Conservation (phyloP, 441 rosid genomes). For the Mallotus repandus region DNA sequence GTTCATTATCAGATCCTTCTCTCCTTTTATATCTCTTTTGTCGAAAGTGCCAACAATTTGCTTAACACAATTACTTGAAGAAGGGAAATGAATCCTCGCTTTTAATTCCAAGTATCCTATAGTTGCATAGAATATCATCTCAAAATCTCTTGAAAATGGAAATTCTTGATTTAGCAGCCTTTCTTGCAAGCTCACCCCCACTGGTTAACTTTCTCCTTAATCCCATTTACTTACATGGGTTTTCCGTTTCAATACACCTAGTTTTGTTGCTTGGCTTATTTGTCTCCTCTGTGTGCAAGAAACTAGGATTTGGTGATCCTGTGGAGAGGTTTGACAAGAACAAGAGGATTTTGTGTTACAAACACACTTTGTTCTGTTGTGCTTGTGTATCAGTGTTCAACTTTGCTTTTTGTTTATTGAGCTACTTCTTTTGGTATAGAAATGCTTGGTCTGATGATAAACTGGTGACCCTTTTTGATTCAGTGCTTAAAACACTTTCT, state of each 20-base stretch:
- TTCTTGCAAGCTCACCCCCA: too few relatives aligned
- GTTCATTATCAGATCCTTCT: too few relatives aligned
- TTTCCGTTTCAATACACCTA: conserved; percentile 51
- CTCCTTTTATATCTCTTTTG: too few relatives aligned
- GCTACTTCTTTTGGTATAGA: conserved; percentile 54
- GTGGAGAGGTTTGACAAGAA: conserved; percentile 26
- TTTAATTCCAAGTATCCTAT: too few relatives aligned
- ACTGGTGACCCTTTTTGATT: conserved; percentile 58
- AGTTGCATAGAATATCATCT: too few relatives aligned
- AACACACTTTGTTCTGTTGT: conserved; percentile 50
- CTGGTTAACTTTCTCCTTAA: conserved; percentile 10
- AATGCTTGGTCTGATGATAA: conserved; percentile 50
- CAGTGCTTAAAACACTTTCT: conserved; percentile 48
- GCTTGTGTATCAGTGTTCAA: conserved; percentile 47
- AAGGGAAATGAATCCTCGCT: too few relatives aligned
- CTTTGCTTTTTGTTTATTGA: conserved; percentile 41
- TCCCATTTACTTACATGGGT: conserved; percentile 43
- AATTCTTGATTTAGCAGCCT: too few relatives aligned
- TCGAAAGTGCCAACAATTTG: too few relatives aligned
- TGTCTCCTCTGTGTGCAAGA: conserved; percentile 41
- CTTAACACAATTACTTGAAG: too few relatives aligned
- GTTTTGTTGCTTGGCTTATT: conserved; percentile 49
- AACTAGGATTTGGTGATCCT: conserved; percentile 30
- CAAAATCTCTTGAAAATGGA: too few relatives aligned
- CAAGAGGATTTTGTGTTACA: conserved; percentile 30